A percentile compares a stretch with the other conserved stretches of the same genome.
phyloP scores from a whole-genome alignment of 768 basidiomycete genomes.

The Lenzites betulinus region DNA sequence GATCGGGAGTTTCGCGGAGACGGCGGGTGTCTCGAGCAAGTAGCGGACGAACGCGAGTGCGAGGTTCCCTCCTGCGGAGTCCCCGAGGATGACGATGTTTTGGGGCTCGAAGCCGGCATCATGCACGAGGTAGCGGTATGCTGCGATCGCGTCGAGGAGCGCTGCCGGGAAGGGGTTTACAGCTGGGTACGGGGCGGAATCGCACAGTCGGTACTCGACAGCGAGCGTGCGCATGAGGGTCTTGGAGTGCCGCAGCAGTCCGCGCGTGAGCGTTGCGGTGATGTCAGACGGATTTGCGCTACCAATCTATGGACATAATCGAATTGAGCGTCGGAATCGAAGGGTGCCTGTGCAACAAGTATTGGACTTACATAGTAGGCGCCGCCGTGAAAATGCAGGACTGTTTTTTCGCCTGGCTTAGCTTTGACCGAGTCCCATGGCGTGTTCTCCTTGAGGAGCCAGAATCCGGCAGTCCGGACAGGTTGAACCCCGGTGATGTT shows the following conservation, averaged over 20 bases:
- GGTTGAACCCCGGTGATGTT: conserved; percentile 12
- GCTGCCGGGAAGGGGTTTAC: conserved; percentile 53
- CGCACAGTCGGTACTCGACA: conserved; percentile 50
- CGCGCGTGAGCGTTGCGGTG: not conserved
- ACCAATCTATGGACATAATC: not conserved
- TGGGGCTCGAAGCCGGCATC: conserved; percentile 41
- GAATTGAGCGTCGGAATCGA: not conserved
- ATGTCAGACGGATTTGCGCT: not conserved
- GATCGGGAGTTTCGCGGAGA: conserved; percentile 29
- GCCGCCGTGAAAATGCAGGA: conserved; percentile 26
- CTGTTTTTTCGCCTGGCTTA: conserved; percentile 24
- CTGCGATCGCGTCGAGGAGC: conserved; percentile 52
- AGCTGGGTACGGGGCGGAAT: conserved; percentile 26
- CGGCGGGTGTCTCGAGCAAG: conserved; percentile 20
- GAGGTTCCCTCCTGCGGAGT: conserved; percentile 58
- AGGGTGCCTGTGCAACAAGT: not conserved
- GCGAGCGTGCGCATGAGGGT: conserved; percentile 32
- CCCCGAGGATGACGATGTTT: conserved; percentile 51
- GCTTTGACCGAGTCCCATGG: conserved; percentile 24
- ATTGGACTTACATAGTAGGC: conserved; percentile 12
- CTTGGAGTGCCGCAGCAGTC: not conserved
- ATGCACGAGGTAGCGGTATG: conserved; percentile 51
- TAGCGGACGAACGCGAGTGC: conserved; percentile 43
- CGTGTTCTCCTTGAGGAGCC: conserved; percentile 12
- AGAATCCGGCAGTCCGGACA: conserved; percentile 22